These are phyloP conservation scores for Xylaria sp. DNA, from an alignment of 2,329 filamentous ascomycete genomes.

Conservation along the genomic window DNA sequence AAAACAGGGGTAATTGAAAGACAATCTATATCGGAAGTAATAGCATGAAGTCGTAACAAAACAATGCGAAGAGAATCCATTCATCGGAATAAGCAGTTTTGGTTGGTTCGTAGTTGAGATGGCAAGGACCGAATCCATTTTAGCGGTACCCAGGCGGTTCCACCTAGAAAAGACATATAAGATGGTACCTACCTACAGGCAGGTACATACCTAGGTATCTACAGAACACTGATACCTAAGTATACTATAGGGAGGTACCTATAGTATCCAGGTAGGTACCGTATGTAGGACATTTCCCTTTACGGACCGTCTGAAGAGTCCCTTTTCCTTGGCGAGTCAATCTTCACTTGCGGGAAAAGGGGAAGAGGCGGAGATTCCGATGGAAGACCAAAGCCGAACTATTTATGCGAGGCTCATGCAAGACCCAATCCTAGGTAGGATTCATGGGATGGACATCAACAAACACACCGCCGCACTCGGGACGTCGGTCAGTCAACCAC, in stretches of 20 bases:
- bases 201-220: too few species aligned
- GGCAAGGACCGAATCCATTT: slow-evolving; percentile 10
- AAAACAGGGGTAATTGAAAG: background rate
- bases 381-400: background rate
- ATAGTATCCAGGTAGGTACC: too few species aligned
- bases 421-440: slow-evolving; percentile 1
- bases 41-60: slow-evolving; percentile 28
- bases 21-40: slow-evolving; percentile 11
- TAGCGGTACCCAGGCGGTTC: slow-evolving; percentile 1
- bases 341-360: slow-evolving; percentile 23
- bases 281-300: slow-evolving; percentile 22
- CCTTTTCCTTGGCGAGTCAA: slow-evolving; percentile 23
- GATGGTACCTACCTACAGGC: background rate
- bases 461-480: slow-evolving; percentile 31
- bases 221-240: too few species aligned
- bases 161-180: background rate
- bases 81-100: background rate
- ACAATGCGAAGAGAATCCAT: slow-evolving; percentile 13
- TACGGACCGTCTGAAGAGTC: slow-evolving; percentile 1
- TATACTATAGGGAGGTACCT: background rate
- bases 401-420: slow-evolving; percentile 28
- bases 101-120: slow-evolving; percentile 20
- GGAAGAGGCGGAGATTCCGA: slow-evolving; percentile 6
- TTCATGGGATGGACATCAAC: slow-evolving; percentile 30
- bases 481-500: slow-evolving; percentile 26